Evolutionary conservation across 805 yeast species (phyloP), one percentile per base, ranked within the genome.

Genomic region (Candida patagonica): DNA sequence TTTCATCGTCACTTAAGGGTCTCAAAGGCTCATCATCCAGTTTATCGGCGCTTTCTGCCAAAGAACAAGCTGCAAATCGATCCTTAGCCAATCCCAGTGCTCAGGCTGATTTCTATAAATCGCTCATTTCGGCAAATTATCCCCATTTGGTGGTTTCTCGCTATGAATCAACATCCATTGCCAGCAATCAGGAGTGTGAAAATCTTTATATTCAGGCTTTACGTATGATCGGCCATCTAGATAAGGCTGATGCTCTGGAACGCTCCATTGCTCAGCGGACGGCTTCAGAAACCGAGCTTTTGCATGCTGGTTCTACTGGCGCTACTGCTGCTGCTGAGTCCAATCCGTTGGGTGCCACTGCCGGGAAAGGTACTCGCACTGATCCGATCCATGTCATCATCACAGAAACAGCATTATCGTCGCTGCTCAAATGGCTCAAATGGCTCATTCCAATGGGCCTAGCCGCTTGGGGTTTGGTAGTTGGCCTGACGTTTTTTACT

Each of bases 131-230:
- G 42, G 73, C 89, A 41, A 83, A 84, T 62, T 92, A 86, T 57
- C 97, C 98, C n/a, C 95, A 87, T 53, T 80, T 89, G 40, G 95
- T 92, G 5, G 86, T 89, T n/a, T 80, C 92, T 42, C 73, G 99
- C 44, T 94, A 74, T 58, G 97, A 94, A 59, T 82, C 94, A 6
- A 82, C 92, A 0, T 95, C 95, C n/a, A 84, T 92, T 40, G 92
- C 95, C 7, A 66, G 80, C 9, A 78, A 83, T 42, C 71, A 76
- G 2, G 94, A 82, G 47, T 83, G 96, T 64, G 77, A 86, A 39
- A 71, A 71, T 46, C 66, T 83, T 27, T 92, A 92, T 59, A 67
- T 78, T 43, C 85, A 81, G 46, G 97, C 97, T 2, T 66, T 92
- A 51, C 76, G 74, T 49, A 76, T 76, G 53, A 67, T 78, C 46